A percentile compares a stretch with the other conserved stretches of the same genome.
Evolutionary conservation across 148 eudicot species (phyloP).

Genomic region (Heliosperma pusillum): DNA sequence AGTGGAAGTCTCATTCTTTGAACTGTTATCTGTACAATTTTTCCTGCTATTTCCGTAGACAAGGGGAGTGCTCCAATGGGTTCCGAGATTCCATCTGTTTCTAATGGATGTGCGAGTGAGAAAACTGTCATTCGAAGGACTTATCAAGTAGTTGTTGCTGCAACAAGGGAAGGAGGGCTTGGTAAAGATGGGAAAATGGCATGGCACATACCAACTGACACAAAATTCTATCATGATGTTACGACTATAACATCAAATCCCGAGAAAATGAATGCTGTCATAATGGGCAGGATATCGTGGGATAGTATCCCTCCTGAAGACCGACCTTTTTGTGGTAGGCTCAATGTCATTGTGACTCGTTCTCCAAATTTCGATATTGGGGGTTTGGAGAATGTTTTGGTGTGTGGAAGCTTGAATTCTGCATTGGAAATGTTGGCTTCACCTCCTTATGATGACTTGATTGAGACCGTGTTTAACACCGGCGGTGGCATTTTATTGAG

Average conservation of each 20-base stretch:
- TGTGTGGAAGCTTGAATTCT: conserved; percentile 60
- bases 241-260: conserved; percentile 63
- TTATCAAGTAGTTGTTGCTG: conserved; percentile 93
- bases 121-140: conserved; percentile 35
- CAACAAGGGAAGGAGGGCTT: conserved; percentile 79
- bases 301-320: conserved; percentile 60
- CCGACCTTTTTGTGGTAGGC: conserved; percentile 74
- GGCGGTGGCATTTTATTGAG: conserved; percentile 87
- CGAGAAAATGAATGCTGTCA: conserved; percentile 73
- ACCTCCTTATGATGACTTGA: conserved; percentile 49
- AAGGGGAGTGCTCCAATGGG: conserved; percentile 31
- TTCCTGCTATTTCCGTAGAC: conserved; percentile 4
- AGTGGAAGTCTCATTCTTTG: background rate
- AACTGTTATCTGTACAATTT: background rate
- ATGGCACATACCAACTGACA: conserved; percentile 80
- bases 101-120: conserved; percentile 27
- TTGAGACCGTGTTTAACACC: conserved; percentile 77
- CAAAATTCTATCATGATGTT: conserved; percentile 69
- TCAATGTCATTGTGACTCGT: conserved; percentile 77
- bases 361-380: conserved; percentile 48
- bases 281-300: conserved; percentile 99
- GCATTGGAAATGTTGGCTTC: conserved; percentile 64
- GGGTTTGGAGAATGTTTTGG: conserved; percentile 59
- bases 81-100: conserved; percentile 29
- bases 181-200: conserved; percentile 92